Evolutionary conservation across 345 rosid genomes (phyloP).

Genomic region (Ceriops zippeliana): DNA sequence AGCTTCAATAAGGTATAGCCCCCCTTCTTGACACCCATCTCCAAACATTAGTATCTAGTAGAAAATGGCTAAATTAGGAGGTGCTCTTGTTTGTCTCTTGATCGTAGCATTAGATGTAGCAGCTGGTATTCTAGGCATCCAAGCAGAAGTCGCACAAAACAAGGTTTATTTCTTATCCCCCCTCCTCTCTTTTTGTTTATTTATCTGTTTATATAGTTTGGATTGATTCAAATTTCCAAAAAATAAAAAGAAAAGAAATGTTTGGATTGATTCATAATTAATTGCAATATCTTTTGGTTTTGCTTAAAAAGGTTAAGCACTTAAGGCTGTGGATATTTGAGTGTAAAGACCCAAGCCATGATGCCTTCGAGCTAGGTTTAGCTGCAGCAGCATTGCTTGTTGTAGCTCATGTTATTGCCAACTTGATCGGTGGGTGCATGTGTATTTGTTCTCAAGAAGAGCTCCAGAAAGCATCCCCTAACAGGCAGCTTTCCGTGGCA

Average conservation of each 20-base stretch:
- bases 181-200: background rate
- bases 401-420: slow-evolving; percentile 64
- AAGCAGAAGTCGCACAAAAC: slow-evolving; percentile 85
- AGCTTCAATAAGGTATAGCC: background rate
- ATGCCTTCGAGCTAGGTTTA: slow-evolving; percentile 71
- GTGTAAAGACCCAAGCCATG: slow-evolving; percentile 83
- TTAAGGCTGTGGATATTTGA: slow-evolving; percentile 80
- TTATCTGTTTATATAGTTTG: background rate
- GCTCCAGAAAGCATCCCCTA: slow-evolving; percentile 59
- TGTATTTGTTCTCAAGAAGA: slow-evolving; percentile 88
- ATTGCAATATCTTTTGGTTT: background rate
- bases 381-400: slow-evolving; percentile 66
- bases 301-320: slow-evolving; percentile 60
- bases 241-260: no score
- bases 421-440: slow-evolving; percentile 71
- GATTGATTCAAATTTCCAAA: background rate
- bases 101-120: slow-evolving; percentile 72
- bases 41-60: background rate
- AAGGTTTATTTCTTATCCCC: slow-evolving; percentile 35
- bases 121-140: slow-evolving; percentile 84
- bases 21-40: background rate
- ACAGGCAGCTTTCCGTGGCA: slow-evolving; percentile 60
- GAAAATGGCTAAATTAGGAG: slow-evolving; percentile 56
- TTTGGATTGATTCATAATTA: background rate
- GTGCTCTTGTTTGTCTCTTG: slow-evolving; percentile 66